Percentiles rank a stretch among this genome's conserved stretches.
Evolutionary conservation across 1,139 yeast species (phyloP).

Genomic region (Diutina scorzettiae): DNA sequence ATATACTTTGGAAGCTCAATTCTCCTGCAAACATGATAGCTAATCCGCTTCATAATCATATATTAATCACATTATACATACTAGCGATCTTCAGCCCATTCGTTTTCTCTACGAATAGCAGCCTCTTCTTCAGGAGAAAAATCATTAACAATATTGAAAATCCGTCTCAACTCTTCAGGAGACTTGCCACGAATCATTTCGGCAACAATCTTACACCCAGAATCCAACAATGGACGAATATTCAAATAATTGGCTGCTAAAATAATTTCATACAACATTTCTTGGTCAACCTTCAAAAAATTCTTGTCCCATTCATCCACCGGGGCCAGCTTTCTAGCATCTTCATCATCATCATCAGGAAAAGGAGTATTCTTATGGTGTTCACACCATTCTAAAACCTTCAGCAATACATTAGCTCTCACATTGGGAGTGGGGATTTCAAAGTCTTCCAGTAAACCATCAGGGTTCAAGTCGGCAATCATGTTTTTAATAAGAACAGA

Average conservation of each 20-base stretch:
- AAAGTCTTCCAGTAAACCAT: conserved; percentile 40
- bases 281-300: conserved; percentile 93
- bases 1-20: too few relatives aligned
- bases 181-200: conserved; percentile 95
- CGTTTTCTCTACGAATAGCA: conserved; percentile 93
- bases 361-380: conserved; percentile 82
- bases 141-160: conserved; percentile 91
- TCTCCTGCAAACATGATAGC: too few relatives aligned
- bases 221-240: conserved; percentile 83
- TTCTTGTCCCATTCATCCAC: conserved; percentile 96
- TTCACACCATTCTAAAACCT: conserved; percentile 94
- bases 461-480: conserved; percentile 69
- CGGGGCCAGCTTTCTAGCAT: conserved; percentile 55
- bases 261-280: conserved; percentile 94
- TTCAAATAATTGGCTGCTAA: conserved; percentile 93
- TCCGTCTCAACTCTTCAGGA: conserved; percentile 93
- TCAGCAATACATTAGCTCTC: conserved; percentile 72
- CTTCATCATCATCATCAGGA: conserved; percentile 72
- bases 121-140: conserved; percentile 98
- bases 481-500: conserved; percentile 82
- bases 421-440: conserved; percentile 93
- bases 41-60: too few relatives aligned
- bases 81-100: conserved; percentile 97
- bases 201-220: conserved; percentile 96
- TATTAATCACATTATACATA: too few relatives aligned